A percentile compares a stretch with the other conserved stretches of the same genome.
These are phyloP conservation scores for Thermochaetoides dissita DNA, from an alignment of 2,329 filamentous ascomycete genomes.

Conservation along the genomic window DNA sequence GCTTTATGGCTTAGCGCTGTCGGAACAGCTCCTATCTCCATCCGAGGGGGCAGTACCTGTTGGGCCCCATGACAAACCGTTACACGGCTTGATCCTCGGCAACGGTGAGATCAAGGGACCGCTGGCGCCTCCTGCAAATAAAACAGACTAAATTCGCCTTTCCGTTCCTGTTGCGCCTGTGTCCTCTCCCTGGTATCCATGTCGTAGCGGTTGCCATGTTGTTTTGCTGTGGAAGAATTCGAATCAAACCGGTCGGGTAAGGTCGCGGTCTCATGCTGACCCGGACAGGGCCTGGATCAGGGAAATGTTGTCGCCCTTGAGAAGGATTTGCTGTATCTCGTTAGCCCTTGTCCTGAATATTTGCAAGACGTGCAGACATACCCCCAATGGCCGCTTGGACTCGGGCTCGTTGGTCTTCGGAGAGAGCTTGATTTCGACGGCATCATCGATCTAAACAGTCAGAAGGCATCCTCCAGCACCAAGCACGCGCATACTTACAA, in stretches of 20 bases:
- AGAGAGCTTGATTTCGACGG: slow-evolving; percentile 75
- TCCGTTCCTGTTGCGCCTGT: slow-evolving; percentile 24
- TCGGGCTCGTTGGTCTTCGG: slow-evolving; percentile 68
- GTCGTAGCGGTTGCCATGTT: slow-evolving; percentile 3
- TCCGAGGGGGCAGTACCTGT: slow-evolving; percentile 55
- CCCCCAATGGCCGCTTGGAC: slow-evolving; percentile 64
- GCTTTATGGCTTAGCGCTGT: slow-evolving; percentile 65
- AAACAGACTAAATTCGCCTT: slow-evolving; percentile 38
- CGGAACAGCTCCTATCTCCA: slow-evolving; percentile 64
- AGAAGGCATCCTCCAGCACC: slow-evolving; percentile 16
- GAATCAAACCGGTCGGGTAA: background rate
- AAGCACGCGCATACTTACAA: slow-evolving; percentile 24
- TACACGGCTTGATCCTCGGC: slow-evolving; percentile 66
- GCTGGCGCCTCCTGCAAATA: slow-evolving; percentile 12
- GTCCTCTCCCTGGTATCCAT: slow-evolving; percentile 7
- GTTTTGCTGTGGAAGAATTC: slow-evolving; percentile 3
- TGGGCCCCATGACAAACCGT: slow-evolving; percentile 59
- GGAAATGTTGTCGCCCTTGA: slow-evolving; percentile 81
- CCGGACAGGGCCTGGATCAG: slow-evolving; percentile 49
- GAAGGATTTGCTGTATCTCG: slow-evolving; percentile 58
- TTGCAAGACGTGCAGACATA: slow-evolving; percentile 27
- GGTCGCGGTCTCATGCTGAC: slow-evolving; percentile 3
- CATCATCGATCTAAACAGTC: slow-evolving; percentile 49
- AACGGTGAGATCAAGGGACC: slow-evolving; percentile 43
- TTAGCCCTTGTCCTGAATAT: slow-evolving; percentile 13